Conservation (phyloP, 1,284 basidiomycete genomes). For the Rhodotorula glutinis region DNA sequence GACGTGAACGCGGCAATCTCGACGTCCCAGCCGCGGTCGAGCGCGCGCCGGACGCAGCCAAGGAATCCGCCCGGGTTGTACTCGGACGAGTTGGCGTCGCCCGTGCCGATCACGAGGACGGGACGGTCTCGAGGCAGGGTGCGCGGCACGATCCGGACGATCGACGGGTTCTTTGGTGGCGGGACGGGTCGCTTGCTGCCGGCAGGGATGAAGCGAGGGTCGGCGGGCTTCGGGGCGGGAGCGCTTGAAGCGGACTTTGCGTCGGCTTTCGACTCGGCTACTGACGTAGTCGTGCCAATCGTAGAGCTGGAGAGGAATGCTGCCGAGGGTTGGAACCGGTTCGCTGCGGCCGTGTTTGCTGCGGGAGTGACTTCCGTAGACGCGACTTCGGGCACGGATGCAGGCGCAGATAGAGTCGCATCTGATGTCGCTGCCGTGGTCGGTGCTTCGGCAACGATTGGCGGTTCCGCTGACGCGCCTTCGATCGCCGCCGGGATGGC, state of each 20-base stretch:
- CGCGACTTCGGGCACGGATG: neutral
- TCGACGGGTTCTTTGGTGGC: conserved; percentile 48
- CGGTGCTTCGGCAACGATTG: neutral
- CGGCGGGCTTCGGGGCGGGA: neutral
- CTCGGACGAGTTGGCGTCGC: conserved; percentile 80
- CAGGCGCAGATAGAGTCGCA: neutral
- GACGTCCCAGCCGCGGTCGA: conserved; percentile 79
- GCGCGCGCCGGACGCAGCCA: conserved; percentile 72
- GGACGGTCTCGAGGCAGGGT: conserved; percentile 9
- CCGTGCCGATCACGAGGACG: conserved; percentile 71
- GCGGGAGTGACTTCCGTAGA: neutral
- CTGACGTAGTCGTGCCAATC: no score
- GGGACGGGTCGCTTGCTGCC: conserved; percentile 24
- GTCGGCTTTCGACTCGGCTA: no score
- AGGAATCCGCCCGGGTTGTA: conserved; percentile 84
- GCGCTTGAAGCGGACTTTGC: neutral
- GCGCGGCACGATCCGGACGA: conserved; percentile 1
- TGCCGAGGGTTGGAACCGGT: neutral
- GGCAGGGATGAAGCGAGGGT: conserved; percentile 6
- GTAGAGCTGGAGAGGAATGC: no score
- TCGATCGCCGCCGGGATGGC: neutral
- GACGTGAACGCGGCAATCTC: conserved; percentile 58
- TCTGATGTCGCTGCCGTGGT: neutral
- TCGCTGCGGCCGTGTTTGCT: neutral
- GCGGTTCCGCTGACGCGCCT: neutral